These are phyloP conservation scores for Fraxinus sp. DNA, from an alignment of 305 asterid species.

Conservation along the genomic window DNA sequence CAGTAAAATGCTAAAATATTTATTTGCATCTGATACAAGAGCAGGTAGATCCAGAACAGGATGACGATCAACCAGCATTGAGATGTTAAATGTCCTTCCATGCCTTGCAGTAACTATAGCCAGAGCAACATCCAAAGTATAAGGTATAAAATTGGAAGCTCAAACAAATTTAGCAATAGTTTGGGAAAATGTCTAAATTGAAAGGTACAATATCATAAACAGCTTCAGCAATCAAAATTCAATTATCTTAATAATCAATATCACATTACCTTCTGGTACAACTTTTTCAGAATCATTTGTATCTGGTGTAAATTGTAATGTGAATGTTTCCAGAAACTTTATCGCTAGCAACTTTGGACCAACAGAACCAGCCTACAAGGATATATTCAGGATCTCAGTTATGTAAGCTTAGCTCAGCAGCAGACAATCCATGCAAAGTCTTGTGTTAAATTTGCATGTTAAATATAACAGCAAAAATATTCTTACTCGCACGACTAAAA, in stretches of 20 bases:
- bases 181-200: constrained; percentile 15
- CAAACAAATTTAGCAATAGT: background rate
- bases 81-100: constrained; percentile 63
- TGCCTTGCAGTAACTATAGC: constrained; percentile 49
- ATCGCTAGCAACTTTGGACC: constrained; percentile 71
- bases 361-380: constrained; percentile 67
- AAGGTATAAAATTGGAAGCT: constrained; percentile 12
- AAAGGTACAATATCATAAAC: constrained; percentile 15
- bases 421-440: constrained; percentile 2
- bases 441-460: background rate
- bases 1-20: constrained; percentile 61
- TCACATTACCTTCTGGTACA: constrained; percentile 61
- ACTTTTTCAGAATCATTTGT: constrained; percentile 52
- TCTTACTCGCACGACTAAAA: background rate
- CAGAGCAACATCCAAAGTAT: constrained; percentile 27
- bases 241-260: constrained; percentile 13
- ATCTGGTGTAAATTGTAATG: constrained; percentile 67
- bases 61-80: constrained; percentile 76
- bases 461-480: background rate
- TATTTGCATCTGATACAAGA: constrained; percentile 69
- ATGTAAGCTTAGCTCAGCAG: constrained; percentile 17
- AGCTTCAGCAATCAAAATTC: constrained; percentile 17
- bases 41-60: constrained; percentile 68
- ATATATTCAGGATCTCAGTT: constrained; percentile 26
- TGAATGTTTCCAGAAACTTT: constrained; percentile 74